These are phyloP conservation scores for Buxus sempervirens DNA, from an alignment of 164 flowering plant genomes.

Conservation along the genomic window DNA sequence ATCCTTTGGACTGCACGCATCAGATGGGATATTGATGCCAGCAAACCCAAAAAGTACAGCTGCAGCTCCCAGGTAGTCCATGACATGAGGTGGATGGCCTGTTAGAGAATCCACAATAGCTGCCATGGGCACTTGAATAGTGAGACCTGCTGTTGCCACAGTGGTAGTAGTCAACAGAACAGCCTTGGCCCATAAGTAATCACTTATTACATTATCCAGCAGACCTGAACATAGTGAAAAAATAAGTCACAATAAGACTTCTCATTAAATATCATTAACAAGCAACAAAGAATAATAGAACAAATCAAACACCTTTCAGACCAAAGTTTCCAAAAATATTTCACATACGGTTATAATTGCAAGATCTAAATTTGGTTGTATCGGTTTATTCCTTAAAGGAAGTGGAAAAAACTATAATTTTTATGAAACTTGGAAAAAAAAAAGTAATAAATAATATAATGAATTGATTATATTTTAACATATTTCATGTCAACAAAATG, in stretches of 20 bases:
- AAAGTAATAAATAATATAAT: too few relatives aligned
- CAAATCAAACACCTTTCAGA: neutral
- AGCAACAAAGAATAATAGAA: neutral
- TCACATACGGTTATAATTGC: too few relatives aligned
- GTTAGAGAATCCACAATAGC: constrained; percentile 74
- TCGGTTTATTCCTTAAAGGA: too few relatives aligned
- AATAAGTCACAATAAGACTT: neutral
- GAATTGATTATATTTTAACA: too few relatives aligned
- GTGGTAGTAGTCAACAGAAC: constrained; percentile 88
- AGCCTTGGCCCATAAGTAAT: constrained; percentile 95
- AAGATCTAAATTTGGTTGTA: too few relatives aligned
- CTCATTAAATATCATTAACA: neutral
- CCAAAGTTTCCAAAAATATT: too few relatives aligned
- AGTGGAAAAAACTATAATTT: too few relatives aligned
- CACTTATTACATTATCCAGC: constrained; percentile 90
- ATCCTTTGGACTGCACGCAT: constrained; percentile 37
- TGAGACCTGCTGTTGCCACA: constrained; percentile 93
- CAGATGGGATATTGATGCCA: constrained; percentile 77
- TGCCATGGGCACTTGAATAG: constrained; percentile 94
- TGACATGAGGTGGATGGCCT: constrained; percentile 65
- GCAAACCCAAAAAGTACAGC: constrained; percentile 81
- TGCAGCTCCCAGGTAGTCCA: constrained; percentile 78
- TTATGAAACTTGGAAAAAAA: too few relatives aligned
- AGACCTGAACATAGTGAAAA: constrained; percentile 48
- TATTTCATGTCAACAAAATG: too few relatives aligned